Evolutionary conservation across 176 grass and related monocot species (phyloP).

Genomic region (Phoenix roebelenii): DNA sequence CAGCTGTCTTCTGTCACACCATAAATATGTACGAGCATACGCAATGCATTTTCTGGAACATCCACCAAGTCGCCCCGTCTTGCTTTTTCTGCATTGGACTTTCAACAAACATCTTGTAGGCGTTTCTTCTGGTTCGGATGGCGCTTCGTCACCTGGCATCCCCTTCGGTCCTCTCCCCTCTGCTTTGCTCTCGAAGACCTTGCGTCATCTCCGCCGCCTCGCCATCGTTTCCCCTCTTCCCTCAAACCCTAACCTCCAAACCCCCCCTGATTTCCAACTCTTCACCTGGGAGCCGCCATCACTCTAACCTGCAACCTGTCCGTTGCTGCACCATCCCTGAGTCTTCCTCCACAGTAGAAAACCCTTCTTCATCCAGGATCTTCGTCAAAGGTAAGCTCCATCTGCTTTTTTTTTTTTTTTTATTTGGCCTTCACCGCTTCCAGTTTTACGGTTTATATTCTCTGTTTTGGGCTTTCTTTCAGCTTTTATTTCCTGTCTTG

Average conservation of each 20-base stretch:
- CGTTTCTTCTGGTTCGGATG: too few relatives aligned
- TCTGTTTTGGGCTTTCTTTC: not conserved
- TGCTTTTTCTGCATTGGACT: too few relatives aligned
- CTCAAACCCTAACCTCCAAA: too few relatives aligned
- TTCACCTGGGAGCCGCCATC: not conserved
- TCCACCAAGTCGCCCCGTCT: too few relatives aligned
- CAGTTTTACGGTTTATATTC: too few relatives aligned
- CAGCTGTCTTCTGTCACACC: too few relatives aligned
- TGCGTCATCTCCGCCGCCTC: not conserved
- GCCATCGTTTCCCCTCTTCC: too few relatives aligned
- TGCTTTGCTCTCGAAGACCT: not conserved
- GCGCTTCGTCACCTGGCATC: too few relatives aligned
- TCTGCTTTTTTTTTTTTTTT: not conserved
- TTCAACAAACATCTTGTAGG: too few relatives aligned
- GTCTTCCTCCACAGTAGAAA: not conserved
- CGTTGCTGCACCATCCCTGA: not conserved
- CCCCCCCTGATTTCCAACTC: not conserved
- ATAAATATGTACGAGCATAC: too few relatives aligned
- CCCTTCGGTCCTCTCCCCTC: not conserved
- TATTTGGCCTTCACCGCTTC: not conserved
- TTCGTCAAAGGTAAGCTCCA: conserved; percentile 2
- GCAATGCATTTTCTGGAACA: too few relatives aligned
- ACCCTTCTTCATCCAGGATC: conserved; percentile 3
- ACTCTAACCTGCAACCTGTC: not conserved
- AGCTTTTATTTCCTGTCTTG: too few relatives aligned